Conservation (phyloP, 208 protist genomes). For the Leishmania tropica region DNA sequence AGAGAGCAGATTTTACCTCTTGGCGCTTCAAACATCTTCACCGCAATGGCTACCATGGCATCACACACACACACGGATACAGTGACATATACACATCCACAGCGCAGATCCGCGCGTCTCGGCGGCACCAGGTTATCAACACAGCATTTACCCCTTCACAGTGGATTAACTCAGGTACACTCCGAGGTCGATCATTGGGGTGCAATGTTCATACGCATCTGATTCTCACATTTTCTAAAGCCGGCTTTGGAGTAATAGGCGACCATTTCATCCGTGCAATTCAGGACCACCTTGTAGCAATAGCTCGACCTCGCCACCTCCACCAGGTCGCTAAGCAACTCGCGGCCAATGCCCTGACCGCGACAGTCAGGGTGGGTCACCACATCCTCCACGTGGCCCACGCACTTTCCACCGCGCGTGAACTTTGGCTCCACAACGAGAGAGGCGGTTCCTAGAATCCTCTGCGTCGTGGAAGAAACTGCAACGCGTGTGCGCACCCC, state of each 20-base stretch:
- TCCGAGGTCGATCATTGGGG: background rate
- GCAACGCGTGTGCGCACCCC: constrained; percentile 63
- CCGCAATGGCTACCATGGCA: background rate
- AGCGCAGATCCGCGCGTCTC: background rate
- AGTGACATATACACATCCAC: background rate
- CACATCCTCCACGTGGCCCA: constrained; percentile 89
- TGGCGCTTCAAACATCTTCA: too few species aligned
- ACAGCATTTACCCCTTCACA: background rate
- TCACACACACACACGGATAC: background rate
- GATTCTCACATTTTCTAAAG: constrained; percentile 57
- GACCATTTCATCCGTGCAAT: constrained; percentile 56
- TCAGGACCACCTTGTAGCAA: constrained; percentile 91
- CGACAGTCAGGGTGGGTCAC: constrained; percentile 63
- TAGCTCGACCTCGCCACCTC: constrained; percentile 39
- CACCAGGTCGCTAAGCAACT: constrained; percentile 52
- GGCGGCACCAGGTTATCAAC: background rate
- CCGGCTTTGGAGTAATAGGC: constrained; percentile 74
- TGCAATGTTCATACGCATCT: constrained; percentile 70
- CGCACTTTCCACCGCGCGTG: constrained; percentile 59
- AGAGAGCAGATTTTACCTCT: background rate
- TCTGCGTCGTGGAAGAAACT: constrained; percentile 29
- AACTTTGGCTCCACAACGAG: constrained; percentile 87
- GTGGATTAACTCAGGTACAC: background rate
- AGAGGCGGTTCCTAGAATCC: constrained; percentile 71
- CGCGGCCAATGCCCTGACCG: constrained; percentile 57